Percentiles rank a stretch among this genome's conserved stretches.
Conservation (phyloP, 2,329 filamentous ascomycete genomes). For the Apiospora sp. region DNA sequence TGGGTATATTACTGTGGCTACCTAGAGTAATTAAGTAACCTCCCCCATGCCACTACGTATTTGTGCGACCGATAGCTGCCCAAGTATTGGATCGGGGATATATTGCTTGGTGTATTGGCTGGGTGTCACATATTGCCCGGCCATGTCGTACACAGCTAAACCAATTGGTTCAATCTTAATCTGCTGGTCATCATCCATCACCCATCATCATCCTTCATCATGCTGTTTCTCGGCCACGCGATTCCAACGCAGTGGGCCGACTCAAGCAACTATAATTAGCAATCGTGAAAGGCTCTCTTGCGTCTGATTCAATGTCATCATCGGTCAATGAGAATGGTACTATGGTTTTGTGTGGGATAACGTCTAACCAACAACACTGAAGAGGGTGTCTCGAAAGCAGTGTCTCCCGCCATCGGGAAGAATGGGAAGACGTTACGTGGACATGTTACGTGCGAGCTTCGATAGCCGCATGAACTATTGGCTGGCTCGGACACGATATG, state of each 20-base stretch:
- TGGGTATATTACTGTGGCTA: neutral
- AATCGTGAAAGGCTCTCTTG: neutral
- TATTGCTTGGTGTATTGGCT: neutral
- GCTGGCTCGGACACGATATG: neutral
- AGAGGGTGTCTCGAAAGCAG: neutral
- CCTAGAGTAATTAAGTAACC: neutral
- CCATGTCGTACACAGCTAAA: neutral
- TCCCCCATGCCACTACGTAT: neutral
- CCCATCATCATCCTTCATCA: neutral
- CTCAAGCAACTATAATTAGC: neutral
- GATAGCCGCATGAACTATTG: neutral
- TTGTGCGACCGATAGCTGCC: neutral
- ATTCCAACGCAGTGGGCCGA: neutral
- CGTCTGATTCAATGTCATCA: neutral
- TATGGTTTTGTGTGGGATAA: neutral
- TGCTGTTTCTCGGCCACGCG: neutral
- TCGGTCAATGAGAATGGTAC: neutral
- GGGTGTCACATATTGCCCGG: neutral
- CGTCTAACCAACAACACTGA: neutral
- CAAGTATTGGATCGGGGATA: constrained; percentile 16
- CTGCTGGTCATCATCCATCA: neutral
- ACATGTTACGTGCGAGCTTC: neutral
- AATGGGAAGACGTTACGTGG: neutral
- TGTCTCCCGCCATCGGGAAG: neutral
- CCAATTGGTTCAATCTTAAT: neutral